These are phyloP conservation scores for Solanum pimpinellifolium DNA, from an alignment of 257 asterid genomes.

Conservation along the genomic window DNA sequence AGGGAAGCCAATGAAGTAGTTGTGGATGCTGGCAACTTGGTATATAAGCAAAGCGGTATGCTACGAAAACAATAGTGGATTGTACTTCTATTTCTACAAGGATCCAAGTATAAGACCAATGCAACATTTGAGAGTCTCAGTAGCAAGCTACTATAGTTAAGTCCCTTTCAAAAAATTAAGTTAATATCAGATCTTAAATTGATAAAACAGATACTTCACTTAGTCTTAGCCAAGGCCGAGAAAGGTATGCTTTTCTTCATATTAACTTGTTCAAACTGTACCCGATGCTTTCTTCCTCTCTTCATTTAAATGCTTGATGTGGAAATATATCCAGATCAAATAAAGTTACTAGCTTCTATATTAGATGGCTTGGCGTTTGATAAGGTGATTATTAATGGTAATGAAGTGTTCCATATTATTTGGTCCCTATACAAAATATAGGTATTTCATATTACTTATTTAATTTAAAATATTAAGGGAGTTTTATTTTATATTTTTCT, in stretches of 20 bases:
- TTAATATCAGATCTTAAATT: background rate
- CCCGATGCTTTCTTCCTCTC: too few species aligned
- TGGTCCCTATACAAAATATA: too few species aligned
- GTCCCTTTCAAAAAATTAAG: background rate
- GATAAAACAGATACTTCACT: background rate
- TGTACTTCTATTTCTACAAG: background rate
- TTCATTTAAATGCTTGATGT: too few species aligned
- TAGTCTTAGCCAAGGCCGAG: conserved; percentile 29
- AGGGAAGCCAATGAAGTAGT: conserved; percentile 53
- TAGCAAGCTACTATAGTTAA: background rate
- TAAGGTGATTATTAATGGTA: too few species aligned
- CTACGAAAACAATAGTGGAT: conserved; percentile 46
- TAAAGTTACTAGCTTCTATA: too few species aligned
- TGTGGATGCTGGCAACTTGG: conserved; percentile 36
- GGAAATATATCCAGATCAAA: too few species aligned
- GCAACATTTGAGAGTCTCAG: background rate
- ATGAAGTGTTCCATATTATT: too few species aligned
- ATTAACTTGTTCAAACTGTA: too few species aligned
- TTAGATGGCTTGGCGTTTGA: too few species aligned
- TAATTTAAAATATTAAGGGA: too few species aligned
- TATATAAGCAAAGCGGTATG: conserved; percentile 32
- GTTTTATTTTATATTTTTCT: too few species aligned
- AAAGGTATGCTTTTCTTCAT: conserved; percentile 16
- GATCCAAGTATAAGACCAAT: background rate
- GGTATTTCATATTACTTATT: too few species aligned